Conservation (phyloP, 2,329 filamentous ascomycete genomes). For the Penicillium hesseltinei region DNA sequence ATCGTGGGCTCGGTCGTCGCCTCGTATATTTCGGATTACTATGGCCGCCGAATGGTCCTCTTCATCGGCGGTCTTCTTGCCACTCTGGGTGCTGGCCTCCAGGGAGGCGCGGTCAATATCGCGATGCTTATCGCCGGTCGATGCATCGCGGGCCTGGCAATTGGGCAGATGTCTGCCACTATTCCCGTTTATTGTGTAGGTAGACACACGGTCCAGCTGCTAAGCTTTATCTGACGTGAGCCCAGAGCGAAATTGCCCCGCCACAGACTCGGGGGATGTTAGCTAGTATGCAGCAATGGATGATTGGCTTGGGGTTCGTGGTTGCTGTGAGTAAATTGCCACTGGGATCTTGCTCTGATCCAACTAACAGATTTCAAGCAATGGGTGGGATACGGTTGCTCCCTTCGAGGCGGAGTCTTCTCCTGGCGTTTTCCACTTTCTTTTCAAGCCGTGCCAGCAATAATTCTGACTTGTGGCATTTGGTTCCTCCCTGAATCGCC, state of each 20-base stretch:
- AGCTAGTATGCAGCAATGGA: slow-evolving; percentile 47
- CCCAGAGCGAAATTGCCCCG: slow-evolving; percentile 41
- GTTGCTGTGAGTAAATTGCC: slow-evolving; percentile 36
- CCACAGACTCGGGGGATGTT: slow-evolving; percentile 41
- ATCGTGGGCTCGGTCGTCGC: slow-evolving; percentile 38
- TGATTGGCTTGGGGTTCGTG: slow-evolving; percentile 46
- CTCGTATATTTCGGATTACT: slow-evolving; percentile 34
- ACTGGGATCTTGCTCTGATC: not conserved
- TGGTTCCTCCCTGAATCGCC: slow-evolving; percentile 37
- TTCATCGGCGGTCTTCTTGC: slow-evolving; percentile 36
- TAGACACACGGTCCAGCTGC: not conserved
- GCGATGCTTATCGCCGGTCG: slow-evolving; percentile 52
- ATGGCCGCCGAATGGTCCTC: slow-evolving; percentile 35
- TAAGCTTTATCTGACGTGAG: slow-evolving; percentile 5
- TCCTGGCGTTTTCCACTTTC: slow-evolving; percentile 39
- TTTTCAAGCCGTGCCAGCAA: slow-evolving; percentile 41
- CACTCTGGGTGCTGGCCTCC: slow-evolving; percentile 35
- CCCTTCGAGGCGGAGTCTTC: slow-evolving; percentile 32
- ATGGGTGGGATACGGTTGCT: slow-evolving; percentile 52
- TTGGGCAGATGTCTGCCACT: slow-evolving; percentile 50
- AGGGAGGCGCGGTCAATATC: slow-evolving; percentile 37
- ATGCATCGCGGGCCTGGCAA: slow-evolving; percentile 50
- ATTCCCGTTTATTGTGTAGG: slow-evolving; percentile 49
- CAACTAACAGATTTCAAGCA: slow-evolving; percentile 30
- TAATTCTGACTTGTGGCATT: slow-evolving; percentile 37